phyloP scores from a whole-genome alignment of 805 yeast species.

The Komagataella phaffii region DNA sequence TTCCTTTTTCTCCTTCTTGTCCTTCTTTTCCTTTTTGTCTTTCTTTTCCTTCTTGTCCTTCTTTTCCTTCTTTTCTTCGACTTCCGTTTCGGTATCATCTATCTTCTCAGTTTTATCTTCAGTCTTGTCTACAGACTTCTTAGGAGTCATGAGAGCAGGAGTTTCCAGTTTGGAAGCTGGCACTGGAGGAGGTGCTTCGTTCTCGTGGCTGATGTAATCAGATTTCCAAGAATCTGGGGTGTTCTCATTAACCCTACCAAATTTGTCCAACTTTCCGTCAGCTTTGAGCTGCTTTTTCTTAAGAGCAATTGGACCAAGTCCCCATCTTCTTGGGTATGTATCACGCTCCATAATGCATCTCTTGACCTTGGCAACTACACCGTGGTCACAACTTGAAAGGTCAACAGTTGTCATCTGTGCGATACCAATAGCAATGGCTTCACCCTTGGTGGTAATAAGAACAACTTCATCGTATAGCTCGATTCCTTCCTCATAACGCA shows the following conservation, averaged over 20 bases:
- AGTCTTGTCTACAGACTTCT: slow-evolving; percentile 30
- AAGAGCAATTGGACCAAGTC: slow-evolving; percentile 95
- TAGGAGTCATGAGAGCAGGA: slow-evolving; percentile 25
- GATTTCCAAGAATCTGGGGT: slow-evolving; percentile 91
- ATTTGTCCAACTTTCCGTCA: slow-evolving; percentile 94
- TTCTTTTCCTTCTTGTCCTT: slow-evolving; percentile 42
- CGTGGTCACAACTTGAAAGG: slow-evolving; percentile 93
- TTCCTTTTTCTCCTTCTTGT: slow-evolving; percentile 12
- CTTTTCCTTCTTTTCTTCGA: slow-evolving; percentile 36
- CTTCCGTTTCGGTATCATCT: slow-evolving; percentile 13
- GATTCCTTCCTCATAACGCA: slow-evolving; percentile 95
- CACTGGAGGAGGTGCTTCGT: slow-evolving; percentile 46
- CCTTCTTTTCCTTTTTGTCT: slow-evolving; percentile 49
- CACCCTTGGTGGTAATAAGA: slow-evolving; percentile 97
- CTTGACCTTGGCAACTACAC: slow-evolving; percentile 96
- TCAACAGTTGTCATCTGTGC: slow-evolving; percentile 99
- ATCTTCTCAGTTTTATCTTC: slow-evolving; percentile 20
- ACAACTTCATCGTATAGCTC: slow-evolving; percentile 97
- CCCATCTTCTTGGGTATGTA: slow-evolving; percentile 99
- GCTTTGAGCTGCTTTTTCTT: slow-evolving; percentile 97
- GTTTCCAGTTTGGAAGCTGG: slow-evolving; percentile 36
- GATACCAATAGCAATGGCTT: slow-evolving; percentile 95
- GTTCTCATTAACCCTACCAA: slow-evolving; percentile 83
- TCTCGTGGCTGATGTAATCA: slow-evolving; percentile 61
- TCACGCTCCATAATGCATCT: slow-evolving; percentile 99